Conservation (phyloP, 2,329 filamentous ascomycete species). For the Hirsutella rhossiliensis region DNA sequence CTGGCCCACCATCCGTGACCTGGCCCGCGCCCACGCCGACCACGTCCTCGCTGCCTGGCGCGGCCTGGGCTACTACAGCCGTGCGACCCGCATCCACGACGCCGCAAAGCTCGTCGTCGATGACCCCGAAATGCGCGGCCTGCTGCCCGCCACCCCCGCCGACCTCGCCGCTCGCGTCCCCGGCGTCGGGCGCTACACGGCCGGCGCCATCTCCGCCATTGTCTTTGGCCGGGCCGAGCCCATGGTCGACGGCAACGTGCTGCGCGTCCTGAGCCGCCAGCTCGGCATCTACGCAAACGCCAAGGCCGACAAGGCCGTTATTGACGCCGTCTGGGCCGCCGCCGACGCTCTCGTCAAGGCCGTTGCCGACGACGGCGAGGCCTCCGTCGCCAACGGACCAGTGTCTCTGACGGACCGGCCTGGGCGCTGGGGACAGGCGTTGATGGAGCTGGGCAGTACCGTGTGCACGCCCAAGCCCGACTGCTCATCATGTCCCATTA, state of each 20-base stretch:
- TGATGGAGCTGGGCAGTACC: conserved; percentile 55
- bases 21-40: conserved; percentile 39
- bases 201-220: conserved; percentile 49
- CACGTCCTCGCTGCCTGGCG: conserved; percentile 48
- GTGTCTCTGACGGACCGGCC: conserved; percentile 33
- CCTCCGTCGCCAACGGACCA: no score
- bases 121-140: conserved; percentile 27
- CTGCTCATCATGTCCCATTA: conserved; percentile 39
- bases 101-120: conserved; percentile 38
- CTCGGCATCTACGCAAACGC: conserved; percentile 43
- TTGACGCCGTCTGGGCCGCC: conserved; percentile 45
- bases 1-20: conserved; percentile 46
- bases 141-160: conserved; percentile 34
- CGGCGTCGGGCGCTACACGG: conserved; percentile 50
- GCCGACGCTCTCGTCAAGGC: conserved; percentile 42
- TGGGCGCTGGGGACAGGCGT: conserved; percentile 49
- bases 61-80: conserved; percentile 52
- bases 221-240: conserved; percentile 47
- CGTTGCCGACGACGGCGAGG: conserved; percentile 27
- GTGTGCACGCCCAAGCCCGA: conserved; percentile 48
- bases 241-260: conserved; percentile 53
- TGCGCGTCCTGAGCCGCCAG: conserved; percentile 48
- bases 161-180: conserved; percentile 39
- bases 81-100: conserved; percentile 47
- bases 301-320: conserved; percentile 39